phyloP scores from a whole-genome alignment of 164 flowering plant genomes.

The grape (Vitis vinifera) region ASM3070453v1 NC_081806.1:1922501-1923000 shows the following conservation, averaged over 20 bases:
- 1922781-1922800: constrained; percentile 73
- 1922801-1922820: constrained; percentile 33
- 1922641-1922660: constrained; percentile 57
- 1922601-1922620: constrained; percentile 58
- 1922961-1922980: constrained; percentile 74
- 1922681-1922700: constrained; percentile 52
- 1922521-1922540: constrained; percentile 54
- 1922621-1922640: constrained; percentile 48
- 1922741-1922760: constrained; percentile 88
- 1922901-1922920: constrained; percentile 62
- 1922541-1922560: constrained; percentile 73
- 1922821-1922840: background rate
- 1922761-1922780: constrained; percentile 64
- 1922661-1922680: constrained; percentile 60
- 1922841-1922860: too few relatives aligned
- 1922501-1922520: constrained; percentile 93
- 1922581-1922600: constrained; percentile 72
- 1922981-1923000: constrained; percentile 78
- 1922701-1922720: constrained; percentile 63
- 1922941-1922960: constrained; percentile 77
- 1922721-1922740: constrained; percentile 72
- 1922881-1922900: constrained; percentile 65
- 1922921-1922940: constrained; percentile 57
- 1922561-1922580: constrained; percentile 62
- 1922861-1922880: too few relatives aligned